Conservation (phyloP, 805 yeast genomes). For the Candida ovalis region DNA sequence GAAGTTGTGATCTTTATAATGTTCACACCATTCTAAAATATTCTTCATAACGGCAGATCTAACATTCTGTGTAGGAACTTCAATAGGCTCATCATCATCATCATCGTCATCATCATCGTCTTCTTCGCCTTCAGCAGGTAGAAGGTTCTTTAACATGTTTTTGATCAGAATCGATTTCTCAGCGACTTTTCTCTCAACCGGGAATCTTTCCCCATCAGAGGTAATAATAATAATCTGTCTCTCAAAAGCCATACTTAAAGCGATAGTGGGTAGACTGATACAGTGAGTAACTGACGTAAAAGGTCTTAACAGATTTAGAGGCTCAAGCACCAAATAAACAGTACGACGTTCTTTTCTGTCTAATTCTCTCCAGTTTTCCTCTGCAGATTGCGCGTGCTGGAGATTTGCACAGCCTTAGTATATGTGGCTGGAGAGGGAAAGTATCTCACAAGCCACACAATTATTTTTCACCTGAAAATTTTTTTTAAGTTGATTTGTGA, state of each 20-base stretch:
- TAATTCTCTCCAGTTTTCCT: too few species aligned
- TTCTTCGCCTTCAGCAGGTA: constrained; percentile 33
- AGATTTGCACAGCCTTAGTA: too few species aligned
- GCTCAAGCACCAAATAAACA: too few species aligned
- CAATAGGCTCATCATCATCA: constrained; percentile 63
- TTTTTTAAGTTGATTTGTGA: too few species aligned
- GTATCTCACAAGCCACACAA: too few species aligned
- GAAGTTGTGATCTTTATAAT: constrained; percentile 77
- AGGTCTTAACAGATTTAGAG: too few species aligned
- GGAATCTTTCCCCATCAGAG: constrained; percentile 76
- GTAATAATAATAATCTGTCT: constrained; percentile 47
- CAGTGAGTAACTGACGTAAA: neutral
- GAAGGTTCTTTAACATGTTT: constrained; percentile 76
- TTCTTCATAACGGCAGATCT: constrained; percentile 82
- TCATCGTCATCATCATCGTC: constrained; percentile 39
- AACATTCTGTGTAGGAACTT: constrained; percentile 88
- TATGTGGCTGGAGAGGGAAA: too few species aligned
- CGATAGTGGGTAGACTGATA: too few species aligned
- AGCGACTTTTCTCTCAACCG: constrained; percentile 77
- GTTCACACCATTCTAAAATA: constrained; percentile 95
- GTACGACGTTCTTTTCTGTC: too few species aligned
- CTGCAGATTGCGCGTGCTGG: too few species aligned
- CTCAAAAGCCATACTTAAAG: constrained; percentile 16
- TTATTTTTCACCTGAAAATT: neutral
- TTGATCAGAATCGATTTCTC: constrained; percentile 82